Conservation (phyloP, 768 basidiomycete genomes). For the Rhizopogon vinicolor region DNA sequence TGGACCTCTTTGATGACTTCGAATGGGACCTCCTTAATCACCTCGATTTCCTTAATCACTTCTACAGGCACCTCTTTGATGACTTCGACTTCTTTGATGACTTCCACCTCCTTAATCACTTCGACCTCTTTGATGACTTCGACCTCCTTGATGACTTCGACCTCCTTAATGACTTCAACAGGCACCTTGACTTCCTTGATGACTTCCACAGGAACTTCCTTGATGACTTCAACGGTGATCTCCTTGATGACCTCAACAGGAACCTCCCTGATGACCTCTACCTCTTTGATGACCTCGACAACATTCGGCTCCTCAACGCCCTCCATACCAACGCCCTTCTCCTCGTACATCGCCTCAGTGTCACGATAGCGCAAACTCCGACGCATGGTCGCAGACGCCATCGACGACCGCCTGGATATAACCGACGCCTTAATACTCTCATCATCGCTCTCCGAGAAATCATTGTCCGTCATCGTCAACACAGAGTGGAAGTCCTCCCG, state of each 20-base stretch:
- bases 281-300: conserved; percentile 20
- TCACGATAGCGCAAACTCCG: conserved; percentile 3
- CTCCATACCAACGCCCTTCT: conserved; percentile 34
- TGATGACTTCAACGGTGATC: conserved; percentile 20
- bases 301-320: conserved; percentile 24
- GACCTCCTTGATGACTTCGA: conserved; percentile 30
- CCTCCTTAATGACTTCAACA: conserved; percentile 27
- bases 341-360: conserved; percentile 46
- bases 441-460: conserved; percentile 53
- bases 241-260: conserved; percentile 17
- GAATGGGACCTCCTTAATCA: conserved; percentile 20
- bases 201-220: conserved; percentile 8
- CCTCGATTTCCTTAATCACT: conserved; percentile 18
- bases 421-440: conserved; percentile 74
- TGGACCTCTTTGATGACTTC: conserved; percentile 9
- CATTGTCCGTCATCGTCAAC: conserved; percentile 65
- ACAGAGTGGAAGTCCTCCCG: conserved; percentile 75
- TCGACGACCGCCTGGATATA: conserved; percentile 30
- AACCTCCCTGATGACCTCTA: conserved; percentile 22
- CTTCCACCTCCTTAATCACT: conserved; percentile 14
- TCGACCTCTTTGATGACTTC: conserved; percentile 11
- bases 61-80: conserved; percentile 16
- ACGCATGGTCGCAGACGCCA: conserved; percentile 17
- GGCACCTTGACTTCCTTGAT: conserved; percentile 11
- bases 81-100: conserved; percentile 12